phyloP scores from a whole-genome alignment of 768 basidiomycete genomes.

The Psilocybe cyanescens region DNA sequence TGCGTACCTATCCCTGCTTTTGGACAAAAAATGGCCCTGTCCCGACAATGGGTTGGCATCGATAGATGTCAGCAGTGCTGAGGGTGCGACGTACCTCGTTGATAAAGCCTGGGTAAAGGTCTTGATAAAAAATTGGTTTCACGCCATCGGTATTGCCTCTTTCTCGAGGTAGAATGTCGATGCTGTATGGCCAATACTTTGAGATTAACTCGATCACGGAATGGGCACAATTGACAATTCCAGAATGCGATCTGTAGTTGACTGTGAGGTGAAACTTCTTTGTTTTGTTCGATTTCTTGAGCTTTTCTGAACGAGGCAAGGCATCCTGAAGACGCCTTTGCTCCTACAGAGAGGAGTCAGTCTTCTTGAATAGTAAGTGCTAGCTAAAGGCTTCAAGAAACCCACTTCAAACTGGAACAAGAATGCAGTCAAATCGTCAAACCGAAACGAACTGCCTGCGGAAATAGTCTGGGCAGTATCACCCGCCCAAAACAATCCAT shows the following conservation, averaged over 20 bases:
- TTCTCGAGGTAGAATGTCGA: slow-evolving; percentile 63
- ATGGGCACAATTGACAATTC: slow-evolving; percentile 75
- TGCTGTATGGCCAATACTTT: slow-evolving; percentile 64
- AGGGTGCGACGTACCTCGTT: slow-evolving; percentile 25
- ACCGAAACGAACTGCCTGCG: slow-evolving; percentile 71
- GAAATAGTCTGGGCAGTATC: slow-evolving; percentile 83
- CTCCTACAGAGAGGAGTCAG: slow-evolving; percentile 7
- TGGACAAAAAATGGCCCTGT: slow-evolving; percentile 7
- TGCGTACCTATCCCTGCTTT: not conserved
- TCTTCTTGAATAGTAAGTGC: too few species aligned
- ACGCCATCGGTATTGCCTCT: slow-evolving; percentile 58
- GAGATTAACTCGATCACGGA: slow-evolving; percentile 65
- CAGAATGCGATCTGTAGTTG: slow-evolving; percentile 75
- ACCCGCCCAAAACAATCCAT: slow-evolving; percentile 81
- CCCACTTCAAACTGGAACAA: slow-evolving; percentile 62
- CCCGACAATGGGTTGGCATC: not conserved
- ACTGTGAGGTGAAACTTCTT: slow-evolving; percentile 57
- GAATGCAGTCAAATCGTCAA: slow-evolving; percentile 72
- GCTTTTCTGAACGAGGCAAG: not conserved
- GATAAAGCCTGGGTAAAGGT: slow-evolving; percentile 38
- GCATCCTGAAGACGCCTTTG: not conserved
- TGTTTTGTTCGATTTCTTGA: slow-evolving; percentile 18
- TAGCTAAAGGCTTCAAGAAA: not conserved
- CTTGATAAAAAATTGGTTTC: slow-evolving; percentile 59
- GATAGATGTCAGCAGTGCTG: not conserved